These are phyloP conservation scores for Cryptococcus wingfieldii DNA, from an alignment of 1,284 basidiomycete genomes.

Conservation along the genomic window DNA sequence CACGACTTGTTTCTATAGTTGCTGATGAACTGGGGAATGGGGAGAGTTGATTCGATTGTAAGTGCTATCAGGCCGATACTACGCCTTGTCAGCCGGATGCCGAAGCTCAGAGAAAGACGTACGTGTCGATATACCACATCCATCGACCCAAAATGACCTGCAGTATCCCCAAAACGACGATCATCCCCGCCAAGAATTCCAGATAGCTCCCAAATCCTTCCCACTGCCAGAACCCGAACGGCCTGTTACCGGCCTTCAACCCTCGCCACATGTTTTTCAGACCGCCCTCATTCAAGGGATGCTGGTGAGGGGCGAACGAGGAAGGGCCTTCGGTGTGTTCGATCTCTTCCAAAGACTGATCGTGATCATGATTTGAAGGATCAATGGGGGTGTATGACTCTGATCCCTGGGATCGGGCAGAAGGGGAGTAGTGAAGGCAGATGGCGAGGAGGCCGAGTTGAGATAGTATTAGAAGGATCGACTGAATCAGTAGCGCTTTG, in stretches of 20 bases:
- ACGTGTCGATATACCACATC: slow-evolving; percentile 46
- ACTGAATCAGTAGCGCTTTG: slow-evolving; percentile 50
- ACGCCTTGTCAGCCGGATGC: slow-evolving; percentile 4
- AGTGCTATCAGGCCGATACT: slow-evolving; percentile 53
- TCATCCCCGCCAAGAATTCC: slow-evolving; percentile 51
- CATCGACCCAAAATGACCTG: slow-evolving; percentile 42
- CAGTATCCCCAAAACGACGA: slow-evolving; percentile 43
- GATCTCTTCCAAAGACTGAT: not conserved
- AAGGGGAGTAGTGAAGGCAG: slow-evolving; percentile 50
- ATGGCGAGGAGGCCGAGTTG: slow-evolving; percentile 53
- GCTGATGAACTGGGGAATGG: slow-evolving; percentile 53
- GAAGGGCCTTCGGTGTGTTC: not conserved
- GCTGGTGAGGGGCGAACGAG: slow-evolving; percentile 2
- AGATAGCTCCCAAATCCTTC: slow-evolving; percentile 49
- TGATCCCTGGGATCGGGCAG: slow-evolving; percentile 1
- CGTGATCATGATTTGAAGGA: not conserved
- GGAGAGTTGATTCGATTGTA: slow-evolving; percentile 53
- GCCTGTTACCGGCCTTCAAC: slow-evolving; percentile 22
- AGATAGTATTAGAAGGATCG: slow-evolving; percentile 51
- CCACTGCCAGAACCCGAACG: slow-evolving; percentile 53
- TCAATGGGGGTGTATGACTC: not conserved
- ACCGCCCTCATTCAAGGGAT: not conserved
- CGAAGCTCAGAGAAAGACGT: slow-evolving; percentile 4
- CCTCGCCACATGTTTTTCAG: slow-evolving; percentile 3
- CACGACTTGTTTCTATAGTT: slow-evolving; percentile 52